Conservation (phyloP, 768 basidiomycete genomes). For the Podaxis sp. region DNA sequence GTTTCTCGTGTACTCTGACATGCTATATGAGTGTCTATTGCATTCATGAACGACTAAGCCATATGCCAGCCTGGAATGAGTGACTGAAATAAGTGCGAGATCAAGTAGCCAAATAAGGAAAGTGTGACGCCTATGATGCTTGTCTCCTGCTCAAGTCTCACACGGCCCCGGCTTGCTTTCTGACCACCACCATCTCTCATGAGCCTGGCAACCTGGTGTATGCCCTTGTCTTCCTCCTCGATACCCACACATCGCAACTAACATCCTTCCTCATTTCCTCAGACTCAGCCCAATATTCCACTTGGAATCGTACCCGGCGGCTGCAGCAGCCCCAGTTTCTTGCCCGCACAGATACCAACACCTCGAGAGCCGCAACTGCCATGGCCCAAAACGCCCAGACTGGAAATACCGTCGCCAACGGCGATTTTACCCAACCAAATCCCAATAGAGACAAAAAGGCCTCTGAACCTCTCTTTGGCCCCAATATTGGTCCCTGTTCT, state of each 20-base stretch:
- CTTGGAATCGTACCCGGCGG: constrained; percentile 56
- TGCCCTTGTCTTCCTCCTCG: constrained; percentile 14
- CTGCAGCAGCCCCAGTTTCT: constrained; percentile 47
- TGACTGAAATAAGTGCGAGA: not conserved
- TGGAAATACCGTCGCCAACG: constrained; percentile 8
- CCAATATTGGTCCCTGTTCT: constrained; percentile 77
- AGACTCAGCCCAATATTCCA: constrained; percentile 47
- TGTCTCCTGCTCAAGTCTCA: constrained; percentile 11
- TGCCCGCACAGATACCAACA: constrained; percentile 44
- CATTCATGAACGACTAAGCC: not conserved
- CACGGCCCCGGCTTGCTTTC: constrained; percentile 9
- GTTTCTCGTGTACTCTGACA: constrained; percentile 19
- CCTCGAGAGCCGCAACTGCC: constrained; percentile 42
- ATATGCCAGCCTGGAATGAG: too few species aligned
- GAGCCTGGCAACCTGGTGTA: constrained; percentile 37
- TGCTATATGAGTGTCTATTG: constrained; percentile 21
- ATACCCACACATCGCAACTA: not conserved
- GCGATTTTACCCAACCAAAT: not conserved
- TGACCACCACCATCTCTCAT: constrained; percentile 15
- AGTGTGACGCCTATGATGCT: constrained; percentile 2
- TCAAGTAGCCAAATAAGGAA: constrained; percentile 4
- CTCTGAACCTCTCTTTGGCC: constrained; percentile 85
- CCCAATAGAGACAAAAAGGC: constrained; percentile 50
- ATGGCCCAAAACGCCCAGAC: constrained; percentile 37
- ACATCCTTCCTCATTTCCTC: not conserved